Evolutionary conservation across 768 basidiomycete genomes (phyloP).

Genomic region (Hypholoma fasciculare): DNA sequence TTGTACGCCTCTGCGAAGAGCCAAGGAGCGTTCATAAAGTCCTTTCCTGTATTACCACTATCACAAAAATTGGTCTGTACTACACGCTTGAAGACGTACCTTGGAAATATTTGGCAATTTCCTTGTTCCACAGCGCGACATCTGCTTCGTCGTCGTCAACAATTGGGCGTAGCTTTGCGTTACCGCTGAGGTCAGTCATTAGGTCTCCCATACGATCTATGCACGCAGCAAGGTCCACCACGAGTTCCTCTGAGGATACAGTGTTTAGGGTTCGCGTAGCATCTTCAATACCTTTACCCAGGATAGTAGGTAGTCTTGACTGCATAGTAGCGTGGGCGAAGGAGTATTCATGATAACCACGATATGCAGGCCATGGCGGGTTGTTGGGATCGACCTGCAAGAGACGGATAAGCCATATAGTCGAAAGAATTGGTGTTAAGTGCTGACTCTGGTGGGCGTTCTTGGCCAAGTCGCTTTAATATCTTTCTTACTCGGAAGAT

Average conservation of each 20-base stretch:
- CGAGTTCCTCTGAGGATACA: conserved; percentile 76
- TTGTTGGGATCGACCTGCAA: conserved; percentile 77
- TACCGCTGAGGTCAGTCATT: conserved; percentile 84
- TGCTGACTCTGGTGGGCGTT: conserved; percentile 65
- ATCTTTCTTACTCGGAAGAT: conserved; percentile 71
- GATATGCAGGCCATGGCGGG: conserved; percentile 81
- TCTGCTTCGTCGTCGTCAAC: conserved; percentile 91
- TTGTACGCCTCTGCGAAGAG: conserved; percentile 95
- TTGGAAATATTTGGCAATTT: conserved; percentile 93
- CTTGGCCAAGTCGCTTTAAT: conserved; percentile 74
- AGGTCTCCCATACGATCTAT: conserved; percentile 89
- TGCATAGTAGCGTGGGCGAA: conserved; percentile 95
- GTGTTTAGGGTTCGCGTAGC: conserved; percentile 86
- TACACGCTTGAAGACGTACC: conserved; percentile 40
- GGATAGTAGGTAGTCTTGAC: conserved; percentile 90
- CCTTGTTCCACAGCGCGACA: conserved; percentile 95
- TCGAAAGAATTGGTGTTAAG: conserved; percentile 11
- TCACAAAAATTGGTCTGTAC: conserved; percentile 5
- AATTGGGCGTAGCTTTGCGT: conserved; percentile 83
- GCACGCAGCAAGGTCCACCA: conserved; percentile 82
- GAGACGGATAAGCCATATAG: neutral
- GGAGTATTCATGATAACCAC: conserved; percentile 80
- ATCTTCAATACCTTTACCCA: conserved; percentile 95
- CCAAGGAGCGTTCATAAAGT: conserved; percentile 97
- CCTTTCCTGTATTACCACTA: conserved; percentile 27